Percentiles rank a stretch among this genome's conserved stretches.
These are phyloP conservation scores for Microdochium bolleyi DNA, from an alignment of 2,329 filamentous ascomycete species.

Conservation along the genomic window DNA sequence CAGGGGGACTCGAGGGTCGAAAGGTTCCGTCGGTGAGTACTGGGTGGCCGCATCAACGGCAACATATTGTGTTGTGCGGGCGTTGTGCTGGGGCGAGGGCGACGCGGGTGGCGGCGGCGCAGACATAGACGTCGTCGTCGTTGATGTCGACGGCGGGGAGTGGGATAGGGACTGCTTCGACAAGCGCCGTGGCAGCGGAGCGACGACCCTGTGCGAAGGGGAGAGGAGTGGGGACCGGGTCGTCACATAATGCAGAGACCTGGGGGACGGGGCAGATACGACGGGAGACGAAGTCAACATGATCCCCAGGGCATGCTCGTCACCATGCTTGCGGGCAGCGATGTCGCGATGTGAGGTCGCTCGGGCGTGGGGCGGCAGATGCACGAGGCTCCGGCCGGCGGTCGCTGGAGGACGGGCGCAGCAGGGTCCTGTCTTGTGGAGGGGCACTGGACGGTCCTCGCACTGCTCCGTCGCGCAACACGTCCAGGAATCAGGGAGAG, in stretches of 20 bases:
- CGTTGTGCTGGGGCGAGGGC: conserved; percentile 8
- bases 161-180: conserved; percentile 21
- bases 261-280: conserved; percentile 34
- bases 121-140: conserved; percentile 19
- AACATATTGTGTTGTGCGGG: conserved; percentile 29
- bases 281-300: conserved; percentile 54
- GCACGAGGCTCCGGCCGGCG: neutral
- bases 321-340: conserved; percentile 8
- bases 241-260: conserved; percentile 38
- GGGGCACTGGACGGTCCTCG: neutral
- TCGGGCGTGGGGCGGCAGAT: neutral
- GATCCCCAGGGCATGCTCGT: conserved; percentile 41
- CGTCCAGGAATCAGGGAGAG: too few species aligned
- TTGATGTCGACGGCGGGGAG: conserved; percentile 24
- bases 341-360: neutral
- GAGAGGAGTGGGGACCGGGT: conserved; percentile 32
- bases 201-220: conserved; percentile 28
- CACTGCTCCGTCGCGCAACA: too few species aligned
- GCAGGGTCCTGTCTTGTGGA: neutral
- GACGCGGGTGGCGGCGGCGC: conserved; percentile 15
- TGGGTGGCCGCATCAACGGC: conserved; percentile 39
- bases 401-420: conserved; percentile 1
- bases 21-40: conserved; percentile 40
- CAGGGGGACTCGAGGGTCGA: conserved; percentile 27
- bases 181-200: conserved; percentile 30